phyloP scores from a whole-genome alignment of 805 yeast genomes.

The Myxozyma mucilagina region DNA sequence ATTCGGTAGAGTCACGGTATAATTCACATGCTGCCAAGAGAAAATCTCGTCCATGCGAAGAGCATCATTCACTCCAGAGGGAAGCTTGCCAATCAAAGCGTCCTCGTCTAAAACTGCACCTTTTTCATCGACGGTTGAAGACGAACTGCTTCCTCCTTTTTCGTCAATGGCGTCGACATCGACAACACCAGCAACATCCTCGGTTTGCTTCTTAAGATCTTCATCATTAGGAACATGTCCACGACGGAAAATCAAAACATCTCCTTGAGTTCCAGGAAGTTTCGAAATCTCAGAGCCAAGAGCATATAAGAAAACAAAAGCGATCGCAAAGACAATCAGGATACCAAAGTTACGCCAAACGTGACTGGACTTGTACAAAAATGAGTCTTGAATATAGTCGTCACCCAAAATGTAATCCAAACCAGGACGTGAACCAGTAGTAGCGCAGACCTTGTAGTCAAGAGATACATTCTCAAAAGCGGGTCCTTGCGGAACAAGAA shows the following conservation, averaged over 20 bases:
- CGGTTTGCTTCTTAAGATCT: not conserved
- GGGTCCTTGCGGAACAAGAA: conserved; percentile 60
- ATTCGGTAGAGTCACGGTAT: conserved; percentile 50
- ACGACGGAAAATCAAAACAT: conserved; percentile 35
- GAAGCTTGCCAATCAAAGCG: conserved; percentile 21
- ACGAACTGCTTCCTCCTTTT: not conserved
- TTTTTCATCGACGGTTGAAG: conserved; percentile 19
- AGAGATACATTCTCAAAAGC: conserved; percentile 47
- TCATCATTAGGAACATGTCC: conserved; percentile 17
- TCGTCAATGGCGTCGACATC: conserved; percentile 11
- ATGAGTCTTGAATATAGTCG: conserved; percentile 52
- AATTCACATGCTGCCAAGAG: conserved; percentile 64
- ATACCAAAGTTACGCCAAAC: conserved; percentile 83
- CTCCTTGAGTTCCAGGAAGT: conserved; percentile 38
- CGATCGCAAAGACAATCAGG: conserved; percentile 52
- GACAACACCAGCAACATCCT: conserved; percentile 5
- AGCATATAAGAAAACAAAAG: conserved; percentile 39
- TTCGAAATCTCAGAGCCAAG: conserved; percentile 41
- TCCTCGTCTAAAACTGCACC: conserved; percentile 37
- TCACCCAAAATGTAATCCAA: conserved; percentile 56
- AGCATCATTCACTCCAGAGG: conserved; percentile 14
- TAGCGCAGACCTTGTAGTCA: conserved; percentile 51
- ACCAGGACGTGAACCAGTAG: conserved; percentile 63
- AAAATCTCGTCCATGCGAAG: conserved; percentile 42
- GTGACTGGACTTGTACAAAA: conserved; percentile 55